phyloP scores from a whole-genome alignment of 805 yeast species.

The Candida peoriensis region DNA sequence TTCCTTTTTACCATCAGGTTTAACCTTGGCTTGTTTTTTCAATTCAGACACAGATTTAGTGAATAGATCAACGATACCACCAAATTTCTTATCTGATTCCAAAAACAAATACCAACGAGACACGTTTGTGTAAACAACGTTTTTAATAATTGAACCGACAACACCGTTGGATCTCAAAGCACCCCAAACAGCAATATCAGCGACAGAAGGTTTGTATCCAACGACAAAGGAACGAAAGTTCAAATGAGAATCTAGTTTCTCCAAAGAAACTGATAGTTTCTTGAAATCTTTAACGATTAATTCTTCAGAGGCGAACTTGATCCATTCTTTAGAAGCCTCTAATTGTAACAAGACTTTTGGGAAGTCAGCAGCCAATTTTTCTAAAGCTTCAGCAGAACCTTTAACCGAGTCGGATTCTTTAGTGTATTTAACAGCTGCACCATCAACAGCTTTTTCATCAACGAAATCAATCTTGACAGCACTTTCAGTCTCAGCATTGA shows the following conservation, averaged over 20 bases:
- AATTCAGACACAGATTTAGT: slow-evolving; percentile 67
- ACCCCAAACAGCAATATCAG: slow-evolving; percentile 93
- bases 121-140: slow-evolving; percentile 76
- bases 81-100: slow-evolving; percentile 63
- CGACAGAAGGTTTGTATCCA: slow-evolving; percentile 63
- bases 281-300: slow-evolving; percentile 83
- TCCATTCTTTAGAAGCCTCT: slow-evolving; percentile 53
- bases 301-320: slow-evolving; percentile 59
- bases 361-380: slow-evolving; percentile 45
- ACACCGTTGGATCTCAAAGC: slow-evolving; percentile 88
- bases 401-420: slow-evolving; percentile 39
- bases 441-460: slow-evolving; percentile 65
- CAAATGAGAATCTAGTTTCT: slow-evolving; percentile 74
- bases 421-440: slow-evolving; percentile 39
- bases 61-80: slow-evolving; percentile 61
- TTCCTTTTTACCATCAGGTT: slow-evolving; percentile 60
- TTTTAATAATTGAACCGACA: slow-evolving; percentile 86
- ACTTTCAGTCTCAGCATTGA: slow-evolving; percentile 47
- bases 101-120: slow-evolving; percentile 89
- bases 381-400: slow-evolving; percentile 42
- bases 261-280: slow-evolving; percentile 71
- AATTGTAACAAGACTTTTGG: slow-evolving; percentile 36
- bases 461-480: slow-evolving; percentile 58
- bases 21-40: slow-evolving; percentile 59
- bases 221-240: slow-evolving; percentile 77